Evolutionary conservation across 2,329 filamentous ascomycete genomes (phyloP).

Genomic region (Kalmusia sp.): DNA sequence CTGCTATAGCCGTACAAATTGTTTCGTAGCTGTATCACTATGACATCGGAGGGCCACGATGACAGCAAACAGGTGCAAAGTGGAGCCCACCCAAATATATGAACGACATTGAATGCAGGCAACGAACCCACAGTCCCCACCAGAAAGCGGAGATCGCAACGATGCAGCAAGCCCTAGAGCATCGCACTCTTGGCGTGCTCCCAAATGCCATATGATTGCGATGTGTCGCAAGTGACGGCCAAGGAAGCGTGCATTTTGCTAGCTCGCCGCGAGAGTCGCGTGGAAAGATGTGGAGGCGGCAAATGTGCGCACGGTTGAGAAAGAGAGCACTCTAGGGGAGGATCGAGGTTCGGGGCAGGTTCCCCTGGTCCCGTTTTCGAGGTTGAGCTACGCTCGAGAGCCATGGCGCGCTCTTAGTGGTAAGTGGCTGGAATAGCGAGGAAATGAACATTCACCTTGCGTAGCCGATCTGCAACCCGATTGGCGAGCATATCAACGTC

Average conservation of each 20-base stretch:
- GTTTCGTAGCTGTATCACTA: slow-evolving; percentile 11
- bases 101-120: slow-evolving; percentile 8
- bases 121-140: slow-evolving; percentile 21
- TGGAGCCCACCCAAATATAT: slow-evolving; percentile 14
- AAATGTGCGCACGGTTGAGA: slow-evolving; percentile 24
- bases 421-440: slow-evolving; percentile 36
- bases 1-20: slow-evolving; percentile 8
- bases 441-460: slow-evolving; percentile 26
- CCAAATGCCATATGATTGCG: slow-evolving; percentile 17
- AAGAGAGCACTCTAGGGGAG: slow-evolving; percentile 27
- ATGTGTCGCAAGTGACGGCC: slow-evolving; percentile 29
- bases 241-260: slow-evolving; percentile 36
- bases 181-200: slow-evolving; percentile 14
- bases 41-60: slow-evolving; percentile 14
- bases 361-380: slow-evolving; percentile 40
- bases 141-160: slow-evolving; percentile 19
- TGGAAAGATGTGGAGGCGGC: slow-evolving; percentile 25
- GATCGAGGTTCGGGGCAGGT: slow-evolving; percentile 35
- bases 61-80: slow-evolving; percentile 12
- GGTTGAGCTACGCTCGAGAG: slow-evolving; percentile 25
- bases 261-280: slow-evolving; percentile 46
- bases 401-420: slow-evolving; percentile 29
- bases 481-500: slow-evolving; percentile 37
- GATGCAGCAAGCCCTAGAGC: slow-evolving; percentile 18
- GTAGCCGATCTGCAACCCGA: slow-evolving; percentile 38